Evolutionary conservation across 169 alveolate species (phyloP).

Genomic region (Plasmodium vinckei): DNA sequence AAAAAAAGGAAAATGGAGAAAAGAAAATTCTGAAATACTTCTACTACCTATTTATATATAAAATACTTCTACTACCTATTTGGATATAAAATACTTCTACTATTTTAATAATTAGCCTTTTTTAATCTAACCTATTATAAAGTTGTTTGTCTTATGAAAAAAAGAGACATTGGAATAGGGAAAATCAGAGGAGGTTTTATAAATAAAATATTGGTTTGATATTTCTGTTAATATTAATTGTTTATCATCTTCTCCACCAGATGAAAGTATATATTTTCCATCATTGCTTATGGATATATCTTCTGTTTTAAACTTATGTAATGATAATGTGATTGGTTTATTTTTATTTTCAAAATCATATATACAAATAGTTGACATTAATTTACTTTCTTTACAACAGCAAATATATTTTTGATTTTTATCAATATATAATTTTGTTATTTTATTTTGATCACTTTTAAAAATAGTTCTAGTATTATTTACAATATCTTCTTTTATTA

Average conservation of each 20-base stretch:
- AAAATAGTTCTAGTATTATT: slow-evolving; percentile 46
- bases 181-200: slow-evolving; percentile 56
- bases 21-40: too few species aligned
- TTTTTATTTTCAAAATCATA: slow-evolving; percentile 47
- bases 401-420: slow-evolving; percentile 42
- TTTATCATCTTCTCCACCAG: slow-evolving; percentile 75
- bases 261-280: slow-evolving; percentile 68
- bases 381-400: slow-evolving; percentile 73
- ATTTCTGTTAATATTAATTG: slow-evolving; percentile 51
- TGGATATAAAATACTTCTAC: too few species aligned
- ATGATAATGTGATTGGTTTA: slow-evolving; percentile 19
- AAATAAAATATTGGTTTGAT: slow-evolving; percentile 63
- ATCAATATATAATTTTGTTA: slow-evolving; percentile 66
- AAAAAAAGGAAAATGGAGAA: too few species aligned
- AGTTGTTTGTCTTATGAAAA: slow-evolving; percentile 62
- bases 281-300: slow-evolving; percentile 70
- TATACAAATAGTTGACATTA: slow-evolving; percentile 50
- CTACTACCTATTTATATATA: too few species aligned
- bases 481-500: slow-evolving; percentile 67
- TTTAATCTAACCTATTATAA: slow-evolving; percentile 52
- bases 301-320: slow-evolving; percentile 54
- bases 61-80: too few species aligned
- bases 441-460: slow-evolving; percentile 40
- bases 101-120: not conserved
- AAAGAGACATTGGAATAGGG: slow-evolving; percentile 64